A percentile compares a stretch with the other conserved stretches of the same genome.
Conservation (phyloP, 345 rosid genomes). For the Citrus unshiu region DNA sequence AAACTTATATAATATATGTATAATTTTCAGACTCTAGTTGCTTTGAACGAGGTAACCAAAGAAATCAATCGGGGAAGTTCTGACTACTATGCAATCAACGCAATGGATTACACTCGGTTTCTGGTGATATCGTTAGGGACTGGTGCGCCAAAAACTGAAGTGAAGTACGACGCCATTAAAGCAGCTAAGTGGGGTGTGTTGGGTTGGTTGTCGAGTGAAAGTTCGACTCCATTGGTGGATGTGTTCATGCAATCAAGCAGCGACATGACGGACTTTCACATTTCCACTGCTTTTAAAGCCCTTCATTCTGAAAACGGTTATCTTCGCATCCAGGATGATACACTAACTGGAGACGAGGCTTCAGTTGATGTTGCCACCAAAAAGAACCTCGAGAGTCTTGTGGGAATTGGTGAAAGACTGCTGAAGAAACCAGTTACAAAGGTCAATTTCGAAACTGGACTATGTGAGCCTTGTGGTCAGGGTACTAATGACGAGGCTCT, state of each 20-base stretch:
- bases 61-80: constrained; percentile 14
- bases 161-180: constrained; percentile 27
- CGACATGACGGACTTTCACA: constrained; percentile 39
- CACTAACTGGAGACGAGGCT: constrained; percentile 31
- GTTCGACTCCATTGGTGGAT: constrained; percentile 33
- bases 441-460: constrained; percentile 52
- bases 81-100: constrained; percentile 23
- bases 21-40: constrained; percentile 32
- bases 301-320: constrained; percentile 35
- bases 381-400: constrained; percentile 41
- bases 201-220: constrained; percentile 34
- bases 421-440: constrained; percentile 46
- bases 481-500: constrained; percentile 46
- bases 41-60: constrained; percentile 40
- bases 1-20: no score
- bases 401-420: constrained; percentile 44
- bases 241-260: constrained; percentile 34
- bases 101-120: constrained; percentile 30
- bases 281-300: constrained; percentile 33
- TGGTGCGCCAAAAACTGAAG: constrained; percentile 18
- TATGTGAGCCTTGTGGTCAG: constrained; percentile 8
- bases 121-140: constrained; percentile 43
- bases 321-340: constrained; percentile 58
- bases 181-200: constrained; percentile 40
- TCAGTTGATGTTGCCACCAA: constrained; percentile 54